A percentile compares a stretch with the other conserved stretches of the same genome.
Evolutionary conservation across 1,284 basidiomycete species (phyloP).

Genomic region (Flammula alnicola): DNA sequence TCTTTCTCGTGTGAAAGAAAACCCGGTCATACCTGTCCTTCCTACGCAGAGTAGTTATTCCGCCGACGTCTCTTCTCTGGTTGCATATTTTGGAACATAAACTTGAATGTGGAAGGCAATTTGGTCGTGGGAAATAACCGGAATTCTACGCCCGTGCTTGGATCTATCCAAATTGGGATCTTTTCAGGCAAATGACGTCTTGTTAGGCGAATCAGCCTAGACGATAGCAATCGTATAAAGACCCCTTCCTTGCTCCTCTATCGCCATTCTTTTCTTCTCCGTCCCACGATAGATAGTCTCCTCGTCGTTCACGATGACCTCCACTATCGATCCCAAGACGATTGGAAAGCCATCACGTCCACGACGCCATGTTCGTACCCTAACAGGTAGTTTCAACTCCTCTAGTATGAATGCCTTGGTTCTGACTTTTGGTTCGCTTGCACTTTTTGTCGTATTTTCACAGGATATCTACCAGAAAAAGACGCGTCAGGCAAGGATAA

Average conservation of each 20-base stretch:
- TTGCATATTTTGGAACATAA: no score
- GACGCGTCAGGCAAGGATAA: conserved; percentile 78
- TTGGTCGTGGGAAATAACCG: neutral
- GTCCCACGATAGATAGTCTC: conserved; percentile 13
- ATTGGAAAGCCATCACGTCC: conserved; percentile 64
- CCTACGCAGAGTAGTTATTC: no score
- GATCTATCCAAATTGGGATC: conserved; percentile 14
- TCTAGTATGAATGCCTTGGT: no score
- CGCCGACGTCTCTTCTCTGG: no score
- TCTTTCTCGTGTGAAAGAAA: no score
- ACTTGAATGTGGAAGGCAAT: neutral
- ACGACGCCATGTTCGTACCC: conserved; percentile 72
- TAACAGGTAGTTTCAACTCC: conserved; percentile 63
- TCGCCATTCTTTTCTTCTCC: conserved; percentile 12
- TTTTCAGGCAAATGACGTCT: conserved; percentile 23
- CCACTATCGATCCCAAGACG: conserved; percentile 63
- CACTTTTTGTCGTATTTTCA: conserved; percentile 2
- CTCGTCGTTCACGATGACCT: conserved; percentile 44
- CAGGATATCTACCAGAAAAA: conserved; percentile 76
- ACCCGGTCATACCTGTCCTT: no score
- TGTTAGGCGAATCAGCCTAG: conserved; percentile 21
- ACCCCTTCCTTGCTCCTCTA: conserved; percentile 17
- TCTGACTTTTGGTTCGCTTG: no score
- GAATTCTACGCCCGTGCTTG: neutral
- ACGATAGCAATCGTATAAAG: conserved; percentile 14